Base-by-base conservation (phyloP, 768 basidiomycete species). In the Strobilomyces echinocephalus region DNA sequence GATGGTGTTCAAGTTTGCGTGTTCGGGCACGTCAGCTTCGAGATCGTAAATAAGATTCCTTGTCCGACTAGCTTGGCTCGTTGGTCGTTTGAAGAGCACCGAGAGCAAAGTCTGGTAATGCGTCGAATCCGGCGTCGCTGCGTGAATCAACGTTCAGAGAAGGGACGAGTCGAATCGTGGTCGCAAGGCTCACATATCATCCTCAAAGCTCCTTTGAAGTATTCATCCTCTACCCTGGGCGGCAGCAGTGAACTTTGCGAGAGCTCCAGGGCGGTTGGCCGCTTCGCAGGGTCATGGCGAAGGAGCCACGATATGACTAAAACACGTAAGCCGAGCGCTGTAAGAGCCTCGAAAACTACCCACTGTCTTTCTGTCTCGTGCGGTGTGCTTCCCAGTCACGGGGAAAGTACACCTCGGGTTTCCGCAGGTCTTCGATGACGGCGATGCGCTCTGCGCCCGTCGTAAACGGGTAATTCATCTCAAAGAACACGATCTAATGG, bases 401-500 rank as follows among this genome's bases (percentile, higher is more conserved):
- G n/a, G 94, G 94, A 61, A 97, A 94, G 48, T 79, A 75, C 24
- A 95, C 81, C 15, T 77, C 72, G 0, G 85, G 84, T 60, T 82
- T 85, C 24, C 95, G 74, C 28, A 97, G 65, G 46, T 85, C 82
- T 60, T 89, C 88, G 1, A 97, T 77, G 20, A 94, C 91, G 1
- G 79, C 83, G 36, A 89, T 88, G 20, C 94, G 83, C 63, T 97
- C 94, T 18, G 88, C 79, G 2, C 82, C 84, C 0, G 94, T 97
- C 11, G 80, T 73, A 71, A 97, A 92, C 16, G 74, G 63, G 69
- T 86, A 91, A 68, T 91, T 94, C 93, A 97, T 95, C 73, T 97
- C 95, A 63, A 97, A 97, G 71, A 97, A 97, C 14, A 97, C 94
- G 59, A 97, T 85, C 91, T 94, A 56, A 20, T 24, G 34, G 54